Evolutionary conservation across 2,329 filamentous ascomycete species (phyloP).

Genomic region (Monilinia laxa): DNA sequence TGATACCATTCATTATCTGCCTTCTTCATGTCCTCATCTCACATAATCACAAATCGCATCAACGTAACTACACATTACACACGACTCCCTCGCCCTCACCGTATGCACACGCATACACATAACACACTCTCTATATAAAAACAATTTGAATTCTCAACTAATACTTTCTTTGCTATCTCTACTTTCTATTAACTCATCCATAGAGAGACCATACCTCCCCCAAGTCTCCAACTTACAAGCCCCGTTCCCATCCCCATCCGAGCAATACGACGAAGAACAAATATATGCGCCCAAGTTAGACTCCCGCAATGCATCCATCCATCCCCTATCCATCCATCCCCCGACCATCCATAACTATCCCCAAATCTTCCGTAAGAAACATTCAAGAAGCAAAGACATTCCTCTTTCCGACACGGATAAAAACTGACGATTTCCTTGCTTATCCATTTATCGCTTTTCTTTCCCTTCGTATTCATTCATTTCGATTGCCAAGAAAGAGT

Average conservation of each 20-base stretch:
- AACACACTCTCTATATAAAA: background rate
- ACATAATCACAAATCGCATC: too few species aligned
- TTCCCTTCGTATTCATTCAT: background rate
- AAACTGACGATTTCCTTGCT: slow-evolving; percentile 9
- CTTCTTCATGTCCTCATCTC: too few species aligned
- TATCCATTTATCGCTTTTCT: background rate
- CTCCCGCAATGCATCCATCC: slow-evolving; percentile 29
- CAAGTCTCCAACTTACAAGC: background rate
- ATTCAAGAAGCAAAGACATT: slow-evolving; percentile 24
- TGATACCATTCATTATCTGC: too few species aligned
- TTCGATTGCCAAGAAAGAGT: background rate
- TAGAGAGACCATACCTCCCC: background rate
- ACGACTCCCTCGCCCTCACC: background rate
- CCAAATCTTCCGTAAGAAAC: slow-evolving; percentile 19
- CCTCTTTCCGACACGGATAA: slow-evolving; percentile 15
- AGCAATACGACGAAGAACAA: slow-evolving; percentile 17
- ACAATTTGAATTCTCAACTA: background rate
- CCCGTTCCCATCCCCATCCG: slow-evolving; percentile 2
- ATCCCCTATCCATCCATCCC: slow-evolving; percentile 7
- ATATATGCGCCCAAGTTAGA: slow-evolving; percentile 25
- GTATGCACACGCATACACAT: background rate
- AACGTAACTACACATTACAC: background rate
- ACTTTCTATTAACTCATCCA: slow-evolving; percentile 8
- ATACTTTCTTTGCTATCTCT: slow-evolving; percentile 1
- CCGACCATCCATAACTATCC: background rate